A percentile compares a stretch with the other conserved stretches of the same genome.
These are phyloP conservation scores for Agaricus subrufescens DNA, from an alignment of 768 basidiomycete genomes.

Conservation along the genomic window DNA sequence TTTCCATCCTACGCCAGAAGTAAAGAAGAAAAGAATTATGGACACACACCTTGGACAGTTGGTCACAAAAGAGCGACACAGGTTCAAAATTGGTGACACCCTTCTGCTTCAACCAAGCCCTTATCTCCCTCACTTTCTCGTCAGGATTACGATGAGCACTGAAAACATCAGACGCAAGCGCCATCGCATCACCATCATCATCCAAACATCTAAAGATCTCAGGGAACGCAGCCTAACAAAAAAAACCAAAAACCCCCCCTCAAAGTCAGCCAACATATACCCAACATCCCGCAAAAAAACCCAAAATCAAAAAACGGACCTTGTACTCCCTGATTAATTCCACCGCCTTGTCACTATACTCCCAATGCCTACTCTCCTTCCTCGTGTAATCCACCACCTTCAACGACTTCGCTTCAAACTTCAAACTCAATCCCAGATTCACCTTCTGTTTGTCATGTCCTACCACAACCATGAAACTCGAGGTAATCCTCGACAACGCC, in stretches of 20 bases:
- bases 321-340: conserved; percentile 82
- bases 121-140: conserved; percentile 67
- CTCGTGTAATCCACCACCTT: conserved; percentile 93
- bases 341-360: conserved; percentile 86
- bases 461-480: conserved; percentile 86
- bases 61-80: conserved; percentile 88
- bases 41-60: conserved; percentile 71
- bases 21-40: not conserved
- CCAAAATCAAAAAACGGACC: conserved; percentile 28
- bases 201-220: conserved; percentile 78
- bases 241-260: not conserved
- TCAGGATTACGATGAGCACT: conserved; percentile 53
- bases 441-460: conserved; percentile 66
- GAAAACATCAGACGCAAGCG: conserved; percentile 57
- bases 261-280: no score
- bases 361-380: conserved; percentile 84
- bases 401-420: conserved; percentile 90
- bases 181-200: conserved; percentile 68
- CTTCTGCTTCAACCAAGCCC: conserved; percentile 80
- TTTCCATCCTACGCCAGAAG: not conserved
- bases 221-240: conserved; percentile 65
- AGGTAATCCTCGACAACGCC: conserved; percentile 86
- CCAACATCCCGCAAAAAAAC: no score
- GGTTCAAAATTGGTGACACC: conserved; percentile 90
- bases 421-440: conserved; percentile 91